Conservation (phyloP, 2,329 filamentous ascomycete genomes). For the Fusarium siculi region DNA sequence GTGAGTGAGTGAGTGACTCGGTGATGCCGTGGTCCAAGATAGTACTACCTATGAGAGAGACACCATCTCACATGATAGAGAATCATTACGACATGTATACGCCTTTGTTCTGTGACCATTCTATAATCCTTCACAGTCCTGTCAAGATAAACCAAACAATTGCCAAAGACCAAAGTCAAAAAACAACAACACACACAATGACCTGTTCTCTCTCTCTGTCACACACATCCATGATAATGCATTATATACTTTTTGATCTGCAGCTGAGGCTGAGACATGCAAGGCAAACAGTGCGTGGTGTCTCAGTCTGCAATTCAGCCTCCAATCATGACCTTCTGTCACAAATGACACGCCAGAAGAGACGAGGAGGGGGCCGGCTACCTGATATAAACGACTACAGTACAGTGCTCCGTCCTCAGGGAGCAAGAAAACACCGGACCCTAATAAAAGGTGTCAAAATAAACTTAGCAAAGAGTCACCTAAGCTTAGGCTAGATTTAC, state of each 20-base stretch:
- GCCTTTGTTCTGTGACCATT: neutral
- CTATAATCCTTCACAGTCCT: neutral
- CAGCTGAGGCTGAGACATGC: constrained; percentile 31
- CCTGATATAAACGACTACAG: neutral
- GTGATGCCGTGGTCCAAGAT: neutral
- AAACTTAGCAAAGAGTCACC: too few species aligned
- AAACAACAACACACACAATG: neutral
- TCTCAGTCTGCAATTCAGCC: constrained; percentile 2
- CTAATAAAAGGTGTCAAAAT: too few species aligned
- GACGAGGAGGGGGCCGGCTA: neutral
- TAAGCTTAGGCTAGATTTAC: too few species aligned
- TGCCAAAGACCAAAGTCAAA: neutral
- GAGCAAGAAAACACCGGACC: too few species aligned
- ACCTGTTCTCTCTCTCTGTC: neutral
- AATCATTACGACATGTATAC: neutral
- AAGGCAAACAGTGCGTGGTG: constrained; percentile 19
- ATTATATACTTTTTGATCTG: neutral
- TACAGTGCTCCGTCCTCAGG: neutral
- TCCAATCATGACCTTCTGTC: constrained; percentile 22
- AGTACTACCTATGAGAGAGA: neutral
- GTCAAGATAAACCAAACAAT: neutral
- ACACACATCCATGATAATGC: neutral
- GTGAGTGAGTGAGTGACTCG: neutral
- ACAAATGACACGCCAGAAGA: constrained; percentile 1
- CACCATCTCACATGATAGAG: neutral